Evolutionary conservation across 1,284 basidiomycete genomes (phyloP).

Genomic region (Cerioporus squamosus): DNA sequence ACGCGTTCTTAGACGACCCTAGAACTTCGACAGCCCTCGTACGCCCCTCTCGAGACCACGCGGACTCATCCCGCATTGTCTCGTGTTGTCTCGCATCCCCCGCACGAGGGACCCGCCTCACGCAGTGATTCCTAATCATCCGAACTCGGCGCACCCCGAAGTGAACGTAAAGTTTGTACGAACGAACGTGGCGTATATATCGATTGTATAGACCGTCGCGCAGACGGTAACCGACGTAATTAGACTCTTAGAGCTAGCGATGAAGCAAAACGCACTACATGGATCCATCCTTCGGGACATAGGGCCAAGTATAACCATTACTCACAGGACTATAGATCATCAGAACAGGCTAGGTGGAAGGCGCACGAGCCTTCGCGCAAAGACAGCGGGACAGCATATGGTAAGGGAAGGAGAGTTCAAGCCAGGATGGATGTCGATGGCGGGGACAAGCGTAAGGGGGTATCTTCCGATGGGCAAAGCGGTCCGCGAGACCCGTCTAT

Average conservation of each 20-base stretch:
- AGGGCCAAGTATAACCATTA: slow-evolving; percentile 12
- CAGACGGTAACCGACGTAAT: neutral
- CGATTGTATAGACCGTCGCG: neutral
- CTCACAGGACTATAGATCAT: slow-evolving; percentile 7
- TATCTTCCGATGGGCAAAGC: slow-evolving; percentile 22
- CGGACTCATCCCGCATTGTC: too few species aligned
- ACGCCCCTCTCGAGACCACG: too few species aligned
- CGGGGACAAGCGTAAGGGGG: slow-evolving; percentile 11
- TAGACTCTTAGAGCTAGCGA: slow-evolving; percentile 7
- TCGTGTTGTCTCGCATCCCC: too few species aligned
- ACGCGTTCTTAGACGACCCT: too few species aligned
- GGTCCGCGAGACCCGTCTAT: slow-evolving; percentile 14
- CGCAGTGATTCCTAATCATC: neutral
- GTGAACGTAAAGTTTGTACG: too few species aligned
- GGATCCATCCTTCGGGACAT: slow-evolving; percentile 6
- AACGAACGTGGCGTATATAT: slow-evolving; percentile 7
- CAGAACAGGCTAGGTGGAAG: neutral
- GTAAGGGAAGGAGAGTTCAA: slow-evolving; percentile 10
- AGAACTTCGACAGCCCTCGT: too few species aligned
- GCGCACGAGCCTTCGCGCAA: neutral
- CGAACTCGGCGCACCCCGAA: neutral
- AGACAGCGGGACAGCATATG: slow-evolving; percentile 22
- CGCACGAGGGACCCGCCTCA: too few species aligned
- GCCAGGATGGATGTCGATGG: neutral
- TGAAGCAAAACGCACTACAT: slow-evolving; percentile 10